Evolutionary conservation across 2,329 filamentous ascomycete genomes (phyloP).

Genomic region (Apiospora malaysiana): DNA sequence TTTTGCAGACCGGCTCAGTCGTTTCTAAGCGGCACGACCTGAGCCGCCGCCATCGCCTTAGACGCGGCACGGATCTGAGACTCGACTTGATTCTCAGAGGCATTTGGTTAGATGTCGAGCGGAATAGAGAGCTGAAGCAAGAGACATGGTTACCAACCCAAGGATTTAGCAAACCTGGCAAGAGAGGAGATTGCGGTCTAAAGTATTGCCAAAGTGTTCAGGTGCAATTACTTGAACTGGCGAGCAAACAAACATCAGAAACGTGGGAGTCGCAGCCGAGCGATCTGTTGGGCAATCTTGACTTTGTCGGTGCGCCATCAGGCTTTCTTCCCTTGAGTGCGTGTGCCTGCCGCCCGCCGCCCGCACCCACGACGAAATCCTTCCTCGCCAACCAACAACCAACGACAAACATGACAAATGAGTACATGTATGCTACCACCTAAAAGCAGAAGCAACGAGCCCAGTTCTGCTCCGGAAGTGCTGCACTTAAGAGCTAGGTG

Average conservation of each 20-base stretch:
- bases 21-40: not conserved
- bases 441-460: not conserved
- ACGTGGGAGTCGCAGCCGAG: not conserved
- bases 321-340: not conserved
- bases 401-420: not conserved
- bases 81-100: not conserved
- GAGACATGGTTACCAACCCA: not conserved
- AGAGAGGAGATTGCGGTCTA: not conserved
- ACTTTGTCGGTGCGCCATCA: conserved; percentile 7
- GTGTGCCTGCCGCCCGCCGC: too few species aligned
- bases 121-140: not conserved
- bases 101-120: not conserved
- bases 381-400: too few species aligned
- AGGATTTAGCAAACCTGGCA: not conserved
- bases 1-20: not conserved
- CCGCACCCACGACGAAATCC: not conserved
- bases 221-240: not conserved
- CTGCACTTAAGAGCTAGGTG: not conserved
- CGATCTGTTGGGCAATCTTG: not conserved
- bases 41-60: not conserved
- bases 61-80: not conserved
- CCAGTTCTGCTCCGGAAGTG: not conserved
- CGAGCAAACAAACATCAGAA: not conserved
- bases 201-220: not conserved
- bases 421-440: not conserved